Percentiles rank a stretch among this genome's conserved stretches.
Evolutionary conservation across 768 basidiomycete genomes (phyloP).

Genomic region (Leucocoprinus sp.): DNA sequence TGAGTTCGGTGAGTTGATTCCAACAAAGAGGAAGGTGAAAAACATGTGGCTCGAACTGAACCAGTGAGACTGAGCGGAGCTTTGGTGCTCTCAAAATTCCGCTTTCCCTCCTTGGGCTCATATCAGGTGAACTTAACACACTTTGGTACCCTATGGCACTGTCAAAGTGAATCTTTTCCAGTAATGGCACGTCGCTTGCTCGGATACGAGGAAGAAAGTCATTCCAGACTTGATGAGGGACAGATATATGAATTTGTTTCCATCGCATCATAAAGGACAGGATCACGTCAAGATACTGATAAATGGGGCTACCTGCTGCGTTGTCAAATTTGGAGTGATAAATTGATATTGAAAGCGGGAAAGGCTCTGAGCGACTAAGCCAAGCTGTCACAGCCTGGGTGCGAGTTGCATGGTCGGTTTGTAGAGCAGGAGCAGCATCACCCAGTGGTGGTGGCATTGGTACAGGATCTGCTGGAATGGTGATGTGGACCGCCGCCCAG

Average conservation of each 20-base stretch:
- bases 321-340: constrained; percentile 8
- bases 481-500: constrained; percentile 16
- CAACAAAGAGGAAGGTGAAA: constrained; percentile 9
- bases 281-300: constrained; percentile 10
- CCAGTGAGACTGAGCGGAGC: constrained; percentile 2
- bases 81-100: constrained; percentile 8
- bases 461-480: constrained; percentile 13
- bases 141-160: constrained; percentile 9
- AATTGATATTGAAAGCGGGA: constrained; percentile 10
- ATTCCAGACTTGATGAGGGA: constrained; percentile 9
- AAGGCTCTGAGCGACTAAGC: constrained; percentile 11
- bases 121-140: constrained; percentile 6
- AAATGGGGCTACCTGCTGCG: constrained; percentile 7
- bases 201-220: constrained; percentile 9
- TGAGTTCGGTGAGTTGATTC: constrained; percentile 8
- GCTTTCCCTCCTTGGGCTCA: constrained; percentile 5
- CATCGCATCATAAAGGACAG: constrained; percentile 4
- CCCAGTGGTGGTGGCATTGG: background rate
- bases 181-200: constrained; percentile 2
- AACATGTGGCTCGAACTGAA: constrained; percentile 9
- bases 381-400: constrained; percentile 9
- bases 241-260: constrained; percentile 11
- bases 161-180: constrained; percentile 10
- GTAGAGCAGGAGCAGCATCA: background rate
- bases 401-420: background rate